A percentile compares a stretch with the other conserved stretches of the same genome.
Evolutionary conservation across 2,329 filamentous ascomycete species (phyloP).

Genomic region (Emergomyces africanus): DNA sequence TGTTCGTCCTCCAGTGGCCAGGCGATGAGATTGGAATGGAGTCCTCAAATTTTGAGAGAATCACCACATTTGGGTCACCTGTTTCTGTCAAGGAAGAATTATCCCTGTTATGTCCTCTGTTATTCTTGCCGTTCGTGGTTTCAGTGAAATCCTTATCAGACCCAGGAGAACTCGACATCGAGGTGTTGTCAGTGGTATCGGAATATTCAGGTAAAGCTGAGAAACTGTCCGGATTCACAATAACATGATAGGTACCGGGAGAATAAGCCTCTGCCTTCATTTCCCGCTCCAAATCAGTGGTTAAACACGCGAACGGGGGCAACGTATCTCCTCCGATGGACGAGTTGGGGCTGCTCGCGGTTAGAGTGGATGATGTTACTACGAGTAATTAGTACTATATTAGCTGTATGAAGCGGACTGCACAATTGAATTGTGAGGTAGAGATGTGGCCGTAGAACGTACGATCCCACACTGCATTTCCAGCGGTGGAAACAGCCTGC

Average conservation of each 20-base stretch:
- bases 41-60: slow-evolving; percentile 40
- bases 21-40: slow-evolving; percentile 18
- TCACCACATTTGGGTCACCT: slow-evolving; percentile 37
- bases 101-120: slow-evolving; percentile 13
- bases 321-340: slow-evolving; percentile 33
- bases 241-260: slow-evolving; percentile 44
- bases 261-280: slow-evolving; percentile 39
- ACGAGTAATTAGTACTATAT: slow-evolving; percentile 6
- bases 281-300: slow-evolving; percentile 46
- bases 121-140: slow-evolving; percentile 17
- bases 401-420: slow-evolving; percentile 7
- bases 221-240: slow-evolving; percentile 44
- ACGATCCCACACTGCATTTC: slow-evolving; percentile 46
- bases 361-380: slow-evolving; percentile 20
- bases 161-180: background rate
- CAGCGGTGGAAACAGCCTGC: slow-evolving; percentile 38
- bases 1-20: slow-evolving; percentile 17
- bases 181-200: slow-evolving; percentile 14
- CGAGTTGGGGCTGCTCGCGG: slow-evolving; percentile 17
- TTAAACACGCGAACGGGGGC: slow-evolving; percentile 41
- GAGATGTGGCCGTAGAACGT: slow-evolving; percentile 17
- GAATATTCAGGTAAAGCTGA: slow-evolving; percentile 39
- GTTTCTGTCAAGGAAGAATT: slow-evolving; percentile 6
- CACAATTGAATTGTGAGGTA: background rate
- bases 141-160: slow-evolving; percentile 5